Conservation (phyloP, 140 eudicot genomes). For the Bidens hawaiensis region DNA sequence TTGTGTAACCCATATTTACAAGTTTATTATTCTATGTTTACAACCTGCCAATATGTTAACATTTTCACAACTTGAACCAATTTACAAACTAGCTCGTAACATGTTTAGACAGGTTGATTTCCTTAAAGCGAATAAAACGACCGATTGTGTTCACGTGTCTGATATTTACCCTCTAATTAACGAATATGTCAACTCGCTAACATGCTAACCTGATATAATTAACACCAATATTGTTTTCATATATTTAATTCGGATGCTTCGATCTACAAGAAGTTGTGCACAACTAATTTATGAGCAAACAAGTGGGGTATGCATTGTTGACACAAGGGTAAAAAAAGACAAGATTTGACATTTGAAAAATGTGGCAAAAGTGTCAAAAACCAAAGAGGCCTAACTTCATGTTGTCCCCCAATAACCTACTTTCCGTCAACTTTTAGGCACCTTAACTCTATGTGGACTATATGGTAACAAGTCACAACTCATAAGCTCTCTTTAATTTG, state of each 20-base stretch:
- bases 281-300: not conserved
- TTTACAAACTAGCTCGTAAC: not conserved
- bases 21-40: not conserved
- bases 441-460: not conserved
- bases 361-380: not conserved
- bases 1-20: not conserved
- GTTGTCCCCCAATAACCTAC: not conserved
- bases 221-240: not conserved
- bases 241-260: not conserved
- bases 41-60: not conserved
- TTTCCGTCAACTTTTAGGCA: not conserved
- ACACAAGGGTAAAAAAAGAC: not conserved
- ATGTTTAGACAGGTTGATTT: too few relatives aligned
- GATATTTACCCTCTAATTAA: too few relatives aligned
- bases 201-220: not conserved
- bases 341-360: not conserved
- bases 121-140: too few relatives aligned
- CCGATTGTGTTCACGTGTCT: too few relatives aligned
- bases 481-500: not conserved
- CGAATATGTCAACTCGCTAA: not conserved
- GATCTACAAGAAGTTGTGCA: not conserved
- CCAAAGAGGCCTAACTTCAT: conserved; percentile 18
- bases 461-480: not conserved
- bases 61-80: not conserved
- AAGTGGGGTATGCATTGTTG: not conserved